Base-by-base conservation (phyloP, 1,284 basidiomycete genomes). In the Cystobasidium slooffiae region DNA sequence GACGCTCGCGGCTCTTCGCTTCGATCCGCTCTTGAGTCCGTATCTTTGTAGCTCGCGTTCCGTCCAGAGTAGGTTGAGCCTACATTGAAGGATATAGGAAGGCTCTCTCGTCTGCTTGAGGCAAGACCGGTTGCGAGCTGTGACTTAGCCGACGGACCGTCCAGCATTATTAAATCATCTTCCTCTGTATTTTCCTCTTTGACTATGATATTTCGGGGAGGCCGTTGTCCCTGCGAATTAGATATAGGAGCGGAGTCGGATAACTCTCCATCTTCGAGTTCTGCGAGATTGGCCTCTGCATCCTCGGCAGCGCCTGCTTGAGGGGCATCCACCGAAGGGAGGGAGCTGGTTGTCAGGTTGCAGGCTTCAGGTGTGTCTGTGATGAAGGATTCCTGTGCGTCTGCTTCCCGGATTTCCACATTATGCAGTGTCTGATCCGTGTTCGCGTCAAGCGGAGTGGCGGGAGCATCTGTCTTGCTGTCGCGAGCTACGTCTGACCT, bases 241-340 rank as follows among this genome's bases (percentile, higher is more conserved):
- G 64, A 49, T 31, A 49, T 66, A n/a, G 31, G 41, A 22, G 46
- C 64, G 16, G 37, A 5, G 18, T 66, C 64, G 37, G 47, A 24
- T 12, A 53, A n/a, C 22, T 66, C 64, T 37, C 64, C 64, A 14
- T 65, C 62, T 66, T 66, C 64, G 4, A 16, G 14, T 31, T 51
- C 47, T 16, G 47, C 47, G 16, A 51, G 47, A 51, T 16, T 20
- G 20, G 14, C 47, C 2, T 16, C 3, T 20, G 14, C 47, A 16
- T 51, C 47, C 47, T 51, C 47, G 47, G 47, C 47, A 51, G 47
- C 16, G 20, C 47, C 20, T 51, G 14, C 47, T 51, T 51, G 16
- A 16, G 3, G 47, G 14, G 20, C 1, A 31, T 31, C 31, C 31
- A 31, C 31, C 31, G 31, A 5, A 31, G 31, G 31, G 31, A 31